Evolutionary conservation across 371 early-diverging fungal genomes (phyloP).

Genomic region (Blastocladiella emersonii): DNA sequence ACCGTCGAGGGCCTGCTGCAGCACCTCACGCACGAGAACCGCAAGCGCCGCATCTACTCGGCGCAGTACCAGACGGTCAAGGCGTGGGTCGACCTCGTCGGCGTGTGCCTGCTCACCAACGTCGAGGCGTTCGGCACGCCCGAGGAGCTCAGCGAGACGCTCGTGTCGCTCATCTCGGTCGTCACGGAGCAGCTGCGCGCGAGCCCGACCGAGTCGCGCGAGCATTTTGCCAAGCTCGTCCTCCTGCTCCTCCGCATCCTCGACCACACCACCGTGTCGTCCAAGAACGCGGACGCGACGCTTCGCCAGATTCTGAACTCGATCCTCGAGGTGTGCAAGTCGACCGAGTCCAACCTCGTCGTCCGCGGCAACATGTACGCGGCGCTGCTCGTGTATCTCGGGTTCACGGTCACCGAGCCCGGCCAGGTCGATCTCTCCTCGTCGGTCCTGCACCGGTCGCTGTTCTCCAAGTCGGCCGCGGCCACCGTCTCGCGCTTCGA

Average conservation of each 20-base stretch:
- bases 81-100: constrained; percentile 18
- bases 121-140: constrained; percentile 9
- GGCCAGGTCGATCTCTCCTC: not conserved
- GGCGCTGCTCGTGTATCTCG: constrained; percentile 52
- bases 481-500: no score
- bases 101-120: constrained; percentile 11
- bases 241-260: constrained; percentile 16
- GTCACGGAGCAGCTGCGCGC: constrained; percentile 32
- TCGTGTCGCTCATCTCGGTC: constrained; percentile 21
- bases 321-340: constrained; percentile 49
- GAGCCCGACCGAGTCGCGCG: constrained; percentile 11
- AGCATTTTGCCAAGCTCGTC: constrained; percentile 19
- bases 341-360: constrained; percentile 38
- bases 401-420: constrained; percentile 29
- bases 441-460: not conserved
- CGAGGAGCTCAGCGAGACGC: not conserved
- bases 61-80: constrained; percentile 32
- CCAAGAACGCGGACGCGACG: constrained; percentile 39
- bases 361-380: constrained; percentile 74
- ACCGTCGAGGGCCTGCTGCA: constrained; percentile 34
- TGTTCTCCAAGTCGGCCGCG: not conserved
- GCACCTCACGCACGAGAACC: constrained; percentile 42
- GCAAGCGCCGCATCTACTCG: constrained; percentile 40
- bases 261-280: constrained; percentile 15
- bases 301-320: constrained; percentile 37